phyloP scores from a whole-genome alignment of 2,329 filamentous ascomycete species.

The Amesomyces nigricolor region DNA sequence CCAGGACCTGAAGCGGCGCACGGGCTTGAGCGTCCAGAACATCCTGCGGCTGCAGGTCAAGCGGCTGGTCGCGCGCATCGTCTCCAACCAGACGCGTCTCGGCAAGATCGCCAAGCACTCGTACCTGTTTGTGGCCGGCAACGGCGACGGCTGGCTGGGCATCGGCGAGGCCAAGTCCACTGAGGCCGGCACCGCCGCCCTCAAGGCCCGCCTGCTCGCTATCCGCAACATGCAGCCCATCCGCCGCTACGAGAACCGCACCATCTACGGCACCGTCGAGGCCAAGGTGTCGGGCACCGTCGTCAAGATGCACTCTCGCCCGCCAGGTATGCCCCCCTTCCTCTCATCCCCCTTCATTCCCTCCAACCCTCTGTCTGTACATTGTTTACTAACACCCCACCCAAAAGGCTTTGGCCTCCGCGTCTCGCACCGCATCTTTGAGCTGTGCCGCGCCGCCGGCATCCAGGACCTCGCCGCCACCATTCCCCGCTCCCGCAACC shows the following conservation, averaged over 20 bases:
- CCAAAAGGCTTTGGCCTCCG: conserved; percentile 82
- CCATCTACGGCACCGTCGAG: conserved; percentile 79
- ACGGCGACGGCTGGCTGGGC: conserved; percentile 77
- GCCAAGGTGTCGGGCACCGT: conserved; percentile 84
- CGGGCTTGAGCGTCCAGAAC: conserved; percentile 48
- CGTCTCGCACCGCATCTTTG: conserved; percentile 85
- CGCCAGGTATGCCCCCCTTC: conserved; percentile 66
- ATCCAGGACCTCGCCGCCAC: conserved; percentile 80
- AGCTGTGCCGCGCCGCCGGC: conserved; percentile 82
- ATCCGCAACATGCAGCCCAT: conserved; percentile 93
- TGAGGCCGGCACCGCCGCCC: conserved; percentile 60
- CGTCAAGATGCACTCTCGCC: conserved; percentile 73
- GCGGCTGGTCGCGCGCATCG: conserved; percentile 65
- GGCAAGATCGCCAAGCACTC: conserved; percentile 82
- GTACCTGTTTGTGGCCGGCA: conserved; percentile 75
- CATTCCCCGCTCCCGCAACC: conserved; percentile 82
- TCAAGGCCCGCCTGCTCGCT: conserved; percentile 73
- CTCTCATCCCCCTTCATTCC: background rate
- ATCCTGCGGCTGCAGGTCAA: conserved; percentile 59
- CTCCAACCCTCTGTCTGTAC: background rate
- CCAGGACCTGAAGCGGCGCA: conserved; percentile 48
- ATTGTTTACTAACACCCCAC: background rate
- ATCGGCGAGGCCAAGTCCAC: conserved; percentile 86
- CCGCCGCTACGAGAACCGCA: conserved; percentile 82
- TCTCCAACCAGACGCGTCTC: conserved; percentile 91